phyloP scores from a whole-genome alignment of 164 flowering plant species.

The Akebia trifoliata region DNA sequence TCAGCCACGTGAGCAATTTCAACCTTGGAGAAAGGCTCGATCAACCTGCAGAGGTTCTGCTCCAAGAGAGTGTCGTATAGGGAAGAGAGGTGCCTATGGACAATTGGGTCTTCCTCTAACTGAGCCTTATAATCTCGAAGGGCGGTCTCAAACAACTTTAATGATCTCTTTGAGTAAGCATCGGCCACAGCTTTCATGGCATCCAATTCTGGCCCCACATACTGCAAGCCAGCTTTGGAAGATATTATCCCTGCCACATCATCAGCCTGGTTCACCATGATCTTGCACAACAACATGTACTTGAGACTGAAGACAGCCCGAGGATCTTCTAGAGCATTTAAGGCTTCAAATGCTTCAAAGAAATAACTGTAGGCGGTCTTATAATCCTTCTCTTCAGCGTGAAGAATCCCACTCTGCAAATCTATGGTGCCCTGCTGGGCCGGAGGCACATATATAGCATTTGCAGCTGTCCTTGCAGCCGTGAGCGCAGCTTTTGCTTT shows the following conservation, averaged over 20 bases:
- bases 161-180: slow-evolving; percentile 53
- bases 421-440: slow-evolving; percentile 72
- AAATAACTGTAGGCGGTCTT: slow-evolving; percentile 72
- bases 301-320: slow-evolving; percentile 59
- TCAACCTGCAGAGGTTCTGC: slow-evolving; percentile 64
- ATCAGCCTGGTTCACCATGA: slow-evolving; percentile 67
- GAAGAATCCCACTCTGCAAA: slow-evolving; percentile 70
- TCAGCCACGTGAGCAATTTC: slow-evolving; percentile 58
- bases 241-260: slow-evolving; percentile 65
- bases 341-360: slow-evolving; percentile 77
- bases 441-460: slow-evolving; percentile 74
- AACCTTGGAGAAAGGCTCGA: slow-evolving; percentile 65
- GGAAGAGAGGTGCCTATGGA: slow-evolving; percentile 67
- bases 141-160: slow-evolving; percentile 53
- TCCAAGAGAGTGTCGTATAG: slow-evolving; percentile 60
- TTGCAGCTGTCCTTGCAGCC: slow-evolving; percentile 70
- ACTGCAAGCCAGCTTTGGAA: slow-evolving; percentile 58
- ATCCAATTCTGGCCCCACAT: slow-evolving; percentile 60
- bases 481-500: slow-evolving; percentile 75
- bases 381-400: slow-evolving; percentile 72
- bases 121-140: slow-evolving; percentile 50
- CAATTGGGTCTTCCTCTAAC: slow-evolving; percentile 65
- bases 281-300: slow-evolving; percentile 61
- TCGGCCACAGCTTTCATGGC: slow-evolving; percentile 77
- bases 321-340: slow-evolving; percentile 67